Conservation (phyloP, 225 moss, liverwort and hornwort species). For the Marchantia paleacea region DNA sequence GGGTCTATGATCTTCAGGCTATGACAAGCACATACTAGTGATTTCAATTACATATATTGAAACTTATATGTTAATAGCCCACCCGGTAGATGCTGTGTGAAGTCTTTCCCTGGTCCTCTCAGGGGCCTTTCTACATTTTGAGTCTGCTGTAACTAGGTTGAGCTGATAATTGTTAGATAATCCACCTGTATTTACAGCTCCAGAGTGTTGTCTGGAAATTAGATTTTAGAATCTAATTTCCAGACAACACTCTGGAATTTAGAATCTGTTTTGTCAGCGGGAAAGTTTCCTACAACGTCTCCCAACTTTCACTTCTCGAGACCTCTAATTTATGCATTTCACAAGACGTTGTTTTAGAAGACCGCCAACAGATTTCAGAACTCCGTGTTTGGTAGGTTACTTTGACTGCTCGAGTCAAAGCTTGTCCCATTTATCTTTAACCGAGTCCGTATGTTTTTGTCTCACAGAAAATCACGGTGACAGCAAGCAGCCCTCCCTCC, state of each 20-base stretch:
- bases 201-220: not conserved
- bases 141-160: not conserved
- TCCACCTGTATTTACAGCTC: not conserved
- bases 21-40: too few species aligned
- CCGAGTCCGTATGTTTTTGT: conserved; percentile 5
- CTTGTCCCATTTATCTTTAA: not conserved
- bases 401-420: not conserved
- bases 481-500: conserved; percentile 90
- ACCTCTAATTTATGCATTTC: not conserved
- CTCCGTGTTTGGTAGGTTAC: not conserved
- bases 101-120: not conserved
- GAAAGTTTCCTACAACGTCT: not conserved
- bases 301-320: not conserved
- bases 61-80: too few species aligned
- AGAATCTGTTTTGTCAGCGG: not conserved
- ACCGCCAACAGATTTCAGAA: not conserved
- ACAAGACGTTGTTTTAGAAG: not conserved
- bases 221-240: not conserved
- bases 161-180: not conserved
- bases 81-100: not conserved
- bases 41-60: too few species aligned
- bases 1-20: not conserved
- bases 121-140: not conserved
- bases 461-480: conserved; percentile 72
- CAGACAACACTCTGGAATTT: too few species aligned